Percentiles rank a stretch among this genome's conserved stretches.
Evolutionary conservation across 148 eudicot species (phyloP).

Genomic region (Pouteria glomerata): DNA sequence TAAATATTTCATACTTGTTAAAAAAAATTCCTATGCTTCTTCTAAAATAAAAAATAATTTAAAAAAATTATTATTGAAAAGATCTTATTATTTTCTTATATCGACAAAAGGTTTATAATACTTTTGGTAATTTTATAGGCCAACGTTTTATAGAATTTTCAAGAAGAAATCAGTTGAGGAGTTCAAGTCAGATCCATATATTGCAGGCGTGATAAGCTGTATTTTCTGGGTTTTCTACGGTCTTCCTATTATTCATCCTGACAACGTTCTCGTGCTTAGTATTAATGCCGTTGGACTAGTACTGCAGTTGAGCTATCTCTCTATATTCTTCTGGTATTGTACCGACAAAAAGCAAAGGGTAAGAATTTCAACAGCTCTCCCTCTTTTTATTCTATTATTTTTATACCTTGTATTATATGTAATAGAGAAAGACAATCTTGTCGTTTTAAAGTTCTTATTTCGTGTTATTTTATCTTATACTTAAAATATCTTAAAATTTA

Average conservation of each 20-base stretch:
- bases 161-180: conserved; percentile 39
- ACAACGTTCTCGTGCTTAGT: conserved; percentile 39
- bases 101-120: neutral
- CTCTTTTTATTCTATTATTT: too few species aligned
- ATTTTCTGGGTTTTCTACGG: conserved; percentile 50
- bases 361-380: too few species aligned
- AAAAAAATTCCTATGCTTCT: too few species aligned
- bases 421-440: too few species aligned
- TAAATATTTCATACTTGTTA: too few species aligned
- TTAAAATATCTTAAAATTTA: too few species aligned
- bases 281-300: conserved; percentile 38
- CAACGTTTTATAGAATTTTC: conserved; percentile 18
- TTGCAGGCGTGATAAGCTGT: conserved; percentile 36
- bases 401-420: too few species aligned
- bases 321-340: conserved; percentile 22
- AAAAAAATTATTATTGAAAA: too few species aligned
- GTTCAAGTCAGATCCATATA: conserved; percentile 32
- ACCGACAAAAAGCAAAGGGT: conserved; percentile 27
- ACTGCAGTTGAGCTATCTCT: conserved; percentile 27
- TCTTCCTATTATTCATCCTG: conserved; percentile 37
- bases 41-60: too few species aligned
- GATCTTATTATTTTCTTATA: too few species aligned
- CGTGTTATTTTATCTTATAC: too few species aligned
- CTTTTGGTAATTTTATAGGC: conserved; percentile 13
- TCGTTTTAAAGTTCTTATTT: too few species aligned